Conservation (phyloP, 495 filamentous ascomycete species). For the Lasiosphaeria ovina region DNA sequence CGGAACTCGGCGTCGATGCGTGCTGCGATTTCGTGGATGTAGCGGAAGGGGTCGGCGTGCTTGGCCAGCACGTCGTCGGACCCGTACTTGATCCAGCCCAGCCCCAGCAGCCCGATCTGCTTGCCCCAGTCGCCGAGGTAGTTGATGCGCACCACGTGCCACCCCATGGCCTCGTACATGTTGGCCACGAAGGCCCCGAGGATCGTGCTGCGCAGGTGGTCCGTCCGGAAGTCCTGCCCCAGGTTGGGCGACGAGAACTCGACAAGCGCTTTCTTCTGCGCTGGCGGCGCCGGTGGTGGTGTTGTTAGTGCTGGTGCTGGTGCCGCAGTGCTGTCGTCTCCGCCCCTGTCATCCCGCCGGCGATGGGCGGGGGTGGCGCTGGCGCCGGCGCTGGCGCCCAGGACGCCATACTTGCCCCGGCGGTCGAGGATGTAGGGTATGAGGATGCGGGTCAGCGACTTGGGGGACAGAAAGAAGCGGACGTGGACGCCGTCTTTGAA, state of each 20-base stretch:
- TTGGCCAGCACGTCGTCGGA: slow-evolving; percentile 51
- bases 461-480: slow-evolving; percentile 38
- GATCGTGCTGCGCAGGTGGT: slow-evolving; percentile 73
- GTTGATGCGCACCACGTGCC: slow-evolving; percentile 63
- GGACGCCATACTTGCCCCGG: slow-evolving; percentile 36
- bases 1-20: slow-evolving; percentile 57
- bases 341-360: not conserved
- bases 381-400: slow-evolving; percentile 18
- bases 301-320: not conserved
- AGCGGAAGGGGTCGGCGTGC: slow-evolving; percentile 59
- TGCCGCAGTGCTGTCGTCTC: not conserved
- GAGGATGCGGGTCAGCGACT: slow-evolving; percentile 39
- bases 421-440: slow-evolving; percentile 46
- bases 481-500: slow-evolving; percentile 31
- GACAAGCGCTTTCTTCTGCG: slow-evolving; percentile 59
- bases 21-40: slow-evolving; percentile 63
- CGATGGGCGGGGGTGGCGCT: slow-evolving; percentile 25
- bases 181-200: slow-evolving; percentile 72
- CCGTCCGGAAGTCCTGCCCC: slow-evolving; percentile 66
- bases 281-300: not conserved
- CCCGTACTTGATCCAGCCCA: slow-evolving; percentile 59
- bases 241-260: slow-evolving; percentile 63
- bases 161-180: slow-evolving; percentile 66
- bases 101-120: slow-evolving; percentile 67
- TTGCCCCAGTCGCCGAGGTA: slow-evolving; percentile 70